These are phyloP conservation scores for Backusella sp. DNA, from an alignment of 192 early-diverging fungal species.

Conservation along the genomic window DNA sequence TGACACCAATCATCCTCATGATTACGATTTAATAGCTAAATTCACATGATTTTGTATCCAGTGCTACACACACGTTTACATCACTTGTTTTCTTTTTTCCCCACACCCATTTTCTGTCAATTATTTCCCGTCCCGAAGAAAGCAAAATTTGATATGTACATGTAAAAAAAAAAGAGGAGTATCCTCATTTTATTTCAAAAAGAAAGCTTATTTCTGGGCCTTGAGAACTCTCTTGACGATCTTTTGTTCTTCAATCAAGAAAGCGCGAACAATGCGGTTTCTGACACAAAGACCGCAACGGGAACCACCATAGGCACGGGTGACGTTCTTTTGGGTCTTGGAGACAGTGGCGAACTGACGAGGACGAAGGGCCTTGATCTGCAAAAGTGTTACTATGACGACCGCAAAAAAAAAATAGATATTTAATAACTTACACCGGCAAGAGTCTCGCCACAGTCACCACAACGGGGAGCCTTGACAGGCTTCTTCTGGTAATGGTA, in stretches of 20 bases:
- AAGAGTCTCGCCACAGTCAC: conserved; percentile 92
- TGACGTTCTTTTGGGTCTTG: conserved; percentile 90
- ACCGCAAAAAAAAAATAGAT: neutral
- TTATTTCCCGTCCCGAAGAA: neutral
- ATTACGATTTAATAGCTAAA: neutral
- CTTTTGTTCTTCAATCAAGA: conserved; percentile 99
- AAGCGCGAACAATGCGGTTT: conserved; percentile 93
- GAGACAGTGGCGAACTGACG: conserved; percentile 87
- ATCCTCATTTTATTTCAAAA: neutral
- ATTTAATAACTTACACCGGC: conserved; percentile 70
- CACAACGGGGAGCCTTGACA: conserved; percentile 90
- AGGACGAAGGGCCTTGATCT: conserved; percentile 78
- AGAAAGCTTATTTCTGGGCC: conserved; percentile 48
- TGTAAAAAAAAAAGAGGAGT: neutral
- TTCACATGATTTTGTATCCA: conserved; percentile 2
- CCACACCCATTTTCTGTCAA: neutral
- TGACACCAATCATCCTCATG: conserved; percentile 1
- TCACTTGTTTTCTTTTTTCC: neutral
- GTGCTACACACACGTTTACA: neutral
- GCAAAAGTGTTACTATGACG: neutral
- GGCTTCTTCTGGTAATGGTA: conserved; percentile 92
- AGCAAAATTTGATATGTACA: neutral
- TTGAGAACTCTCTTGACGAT: conserved; percentile 99
- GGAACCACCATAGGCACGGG: conserved; percentile 96
- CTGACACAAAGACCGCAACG: conserved; percentile 83